Base-by-base conservation (phyloP, 1,139 yeast genomes). In the Schizosaccharomyces versatilis region DNA sequence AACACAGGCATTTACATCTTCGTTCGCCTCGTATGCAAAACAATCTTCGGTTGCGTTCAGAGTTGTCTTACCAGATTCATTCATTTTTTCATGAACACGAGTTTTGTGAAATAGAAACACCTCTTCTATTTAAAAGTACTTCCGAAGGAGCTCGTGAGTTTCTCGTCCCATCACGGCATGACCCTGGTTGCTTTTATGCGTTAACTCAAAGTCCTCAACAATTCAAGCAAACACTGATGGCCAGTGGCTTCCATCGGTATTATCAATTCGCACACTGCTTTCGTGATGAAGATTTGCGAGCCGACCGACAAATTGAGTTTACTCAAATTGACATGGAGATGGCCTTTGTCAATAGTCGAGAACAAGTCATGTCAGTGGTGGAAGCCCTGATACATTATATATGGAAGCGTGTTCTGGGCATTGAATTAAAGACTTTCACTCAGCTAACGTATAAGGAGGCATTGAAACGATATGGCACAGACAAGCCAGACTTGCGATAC, bases 101-200 rank as follows among this genome's bases (percentile, higher is more conserved):
- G 0, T 90, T 90, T 66, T 75, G 76, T 0, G 98, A 90, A 63
- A 75, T 93, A 47, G 98, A 90, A 64, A 90, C 99, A 0, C 99
- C 99, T 0, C 66, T 88, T 12, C 68, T 90, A 38, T 90, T 90
- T 72, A 88, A 90, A 65, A 84, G 95, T 1, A 90, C 98, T 0
- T 98, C 98, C 0, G 99, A 90, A 67, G 99, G 99, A 9, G 98
- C 99, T 1, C 73, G 94, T 47, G 99, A 90, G 67, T 90, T 90
- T 64, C 68, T 93, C 55, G 97, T 90, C 0, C 98, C 98, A 0
- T 85, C 96, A 0, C 73, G 97, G 59, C 68, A 73, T 15, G 67
- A 69, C 3, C 71, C 74, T 10, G 69, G 73, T 2, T 61, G 60
- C 49, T 84, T 84, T 66, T 90, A 88, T 65, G 96, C 98, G 0